Conservation (phyloP, 106 monocot genomes). For the Allium sativum region DNA sequence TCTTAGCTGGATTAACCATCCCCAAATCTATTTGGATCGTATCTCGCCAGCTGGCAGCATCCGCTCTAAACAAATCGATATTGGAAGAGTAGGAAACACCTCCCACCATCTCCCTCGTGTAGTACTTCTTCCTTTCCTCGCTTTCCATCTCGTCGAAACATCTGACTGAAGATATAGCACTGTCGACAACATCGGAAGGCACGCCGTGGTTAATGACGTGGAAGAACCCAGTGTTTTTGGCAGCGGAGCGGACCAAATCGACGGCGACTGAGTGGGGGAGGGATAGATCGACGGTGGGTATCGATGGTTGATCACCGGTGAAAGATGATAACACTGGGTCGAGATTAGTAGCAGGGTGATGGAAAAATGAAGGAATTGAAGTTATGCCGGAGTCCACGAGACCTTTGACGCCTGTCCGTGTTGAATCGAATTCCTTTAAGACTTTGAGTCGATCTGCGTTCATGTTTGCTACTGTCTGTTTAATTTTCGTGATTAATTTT, state of each 20-base stretch:
- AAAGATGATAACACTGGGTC: not conserved
- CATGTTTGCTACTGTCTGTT: no score
- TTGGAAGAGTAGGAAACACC: slow-evolving; percentile 31
- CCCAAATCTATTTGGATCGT: slow-evolving; percentile 13
- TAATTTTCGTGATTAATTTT: no score
- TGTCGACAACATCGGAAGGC: slow-evolving; percentile 5
- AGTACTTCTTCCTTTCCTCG: slow-evolving; percentile 14
- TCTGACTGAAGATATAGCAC: slow-evolving; percentile 23
- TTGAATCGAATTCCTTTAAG: slow-evolving; percentile 4
- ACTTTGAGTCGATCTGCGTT: not conserved
- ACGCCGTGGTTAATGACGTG: slow-evolving; percentile 32
- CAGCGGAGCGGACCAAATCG: slow-evolving; percentile 14
- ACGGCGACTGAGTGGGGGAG: slow-evolving; percentile 18
- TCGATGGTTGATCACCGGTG: slow-evolving; percentile 8
- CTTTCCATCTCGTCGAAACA: slow-evolving; percentile 35
- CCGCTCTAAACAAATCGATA: slow-evolving; percentile 24
- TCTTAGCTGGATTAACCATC: slow-evolving; percentile 14
- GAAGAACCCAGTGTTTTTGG: slow-evolving; percentile 39
- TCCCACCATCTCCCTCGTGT: slow-evolving; percentile 7
- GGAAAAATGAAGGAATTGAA: slow-evolving; percentile 31
- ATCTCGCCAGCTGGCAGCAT: slow-evolving; percentile 41
- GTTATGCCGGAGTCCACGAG: slow-evolving; percentile 38
- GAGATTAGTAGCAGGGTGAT: slow-evolving; percentile 12
- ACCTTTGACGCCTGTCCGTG: slow-evolving; percentile 12
- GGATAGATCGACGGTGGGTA: slow-evolving; percentile 47